Base-by-base conservation (phyloP, 495 filamentous ascomycete species). In the Neurospora cerealis region DNA sequence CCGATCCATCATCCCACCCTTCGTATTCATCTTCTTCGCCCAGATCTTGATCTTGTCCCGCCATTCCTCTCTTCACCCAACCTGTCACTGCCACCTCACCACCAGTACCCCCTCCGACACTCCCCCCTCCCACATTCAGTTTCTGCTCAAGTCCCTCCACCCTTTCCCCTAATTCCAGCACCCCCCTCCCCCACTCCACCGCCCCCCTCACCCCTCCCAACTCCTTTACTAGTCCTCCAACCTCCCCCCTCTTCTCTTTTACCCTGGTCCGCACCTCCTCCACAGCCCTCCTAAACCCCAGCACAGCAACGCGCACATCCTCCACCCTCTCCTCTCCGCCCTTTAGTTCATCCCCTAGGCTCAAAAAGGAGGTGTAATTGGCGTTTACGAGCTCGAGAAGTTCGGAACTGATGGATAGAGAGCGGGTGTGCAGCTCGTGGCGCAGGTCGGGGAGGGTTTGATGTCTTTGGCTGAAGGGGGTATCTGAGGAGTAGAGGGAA, bases 371-470 rank as follows among this genome's bases (percentile, higher is more conserved):
- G 48, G 91, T 89, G 80, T 98, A 98, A 81, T 98, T 95, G 39
- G 91, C 86, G 79, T 98, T 98, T 74, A 99, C 95, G 2, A 98
- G 88, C 80, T 97, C 95, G 5, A 98, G 86, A 10, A 99, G 85
- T 80, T 99, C 95, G 72, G 90, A 90, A 74, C 88, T 90, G 69
- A 98, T 88, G 21, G 89, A 85, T 75, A 91, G 88, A 73, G 89
- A 90, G 34, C 96, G 87, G 62, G 91, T 86, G 19, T 94, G 90
- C 5, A 99, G 86, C 76, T 99, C 96, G 37, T 90, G 81, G 19
- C 95, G 92, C 21, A 99, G 86, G 81, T 99, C 96, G 80, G 97
- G 95, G 69, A 99, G 92, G 3, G 93, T 97, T 80, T 99, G 96
- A 79, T 98, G 95, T 1, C 96, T 10, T 46, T 46, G 44, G 7